These are phyloP conservation scores for Adansonia gregorii DNA, from an alignment of 441 rosid species.

Conservation along the genomic window DNA sequence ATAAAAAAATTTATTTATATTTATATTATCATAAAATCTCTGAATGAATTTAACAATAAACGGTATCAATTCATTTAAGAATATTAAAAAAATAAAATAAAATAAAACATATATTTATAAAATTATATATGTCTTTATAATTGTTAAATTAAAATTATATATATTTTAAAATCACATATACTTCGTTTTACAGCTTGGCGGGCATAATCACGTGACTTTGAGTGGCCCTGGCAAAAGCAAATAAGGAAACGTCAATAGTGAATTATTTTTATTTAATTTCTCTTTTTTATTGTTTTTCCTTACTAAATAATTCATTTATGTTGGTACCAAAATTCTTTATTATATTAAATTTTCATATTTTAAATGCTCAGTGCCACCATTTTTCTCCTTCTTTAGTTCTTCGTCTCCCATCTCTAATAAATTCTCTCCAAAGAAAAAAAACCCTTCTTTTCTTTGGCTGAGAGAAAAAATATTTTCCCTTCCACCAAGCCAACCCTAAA, in stretches of 20 bases:
- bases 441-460: neutral
- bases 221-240: neutral
- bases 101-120: no score
- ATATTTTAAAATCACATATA: neutral
- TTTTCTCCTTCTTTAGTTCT: neutral
- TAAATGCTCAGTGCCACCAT: neutral
- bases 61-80: no score
- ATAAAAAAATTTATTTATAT: no score
- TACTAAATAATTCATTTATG: no score
- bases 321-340: no score
- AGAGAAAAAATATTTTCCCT: neutral
- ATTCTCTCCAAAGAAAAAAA: neutral
- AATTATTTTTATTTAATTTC: neutral
- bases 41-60: no score
- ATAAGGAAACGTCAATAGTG: neutral
- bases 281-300: neutral
- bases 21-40: no score
- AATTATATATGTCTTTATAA: no score
- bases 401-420: neutral
- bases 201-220: slow-evolving; percentile 24
- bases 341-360: no score
- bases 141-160: no score
- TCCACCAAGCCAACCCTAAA: slow-evolving; percentile 26
- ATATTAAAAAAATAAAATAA: no score
- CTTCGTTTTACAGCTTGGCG: slow-evolving; percentile 18